Percentiles rank a stretch among this genome's conserved stretches.
These are phyloP conservation scores for Bocquillonia castaneifolia DNA, from an alignment of 441 rosid species.

Conservation along the genomic window DNA sequence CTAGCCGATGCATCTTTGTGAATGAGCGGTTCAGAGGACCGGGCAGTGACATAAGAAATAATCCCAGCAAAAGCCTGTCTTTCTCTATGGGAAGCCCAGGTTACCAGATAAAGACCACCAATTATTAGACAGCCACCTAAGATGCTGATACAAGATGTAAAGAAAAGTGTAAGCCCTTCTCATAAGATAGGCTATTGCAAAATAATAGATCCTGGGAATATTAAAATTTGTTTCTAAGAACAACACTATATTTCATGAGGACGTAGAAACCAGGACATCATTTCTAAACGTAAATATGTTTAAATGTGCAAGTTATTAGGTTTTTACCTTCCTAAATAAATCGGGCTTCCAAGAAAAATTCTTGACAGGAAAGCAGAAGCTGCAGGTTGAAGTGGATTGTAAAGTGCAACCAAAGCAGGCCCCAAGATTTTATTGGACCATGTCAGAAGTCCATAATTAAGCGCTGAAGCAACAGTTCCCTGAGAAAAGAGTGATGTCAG, in stretches of 20 bases:
- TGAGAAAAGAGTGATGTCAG: conserved; percentile 21
- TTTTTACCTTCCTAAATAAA: conserved; percentile 82
- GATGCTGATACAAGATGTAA: conserved; percentile 39
- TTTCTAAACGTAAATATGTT: too few species aligned
- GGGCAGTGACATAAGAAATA: conserved; percentile 29
- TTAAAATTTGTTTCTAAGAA: background rate
- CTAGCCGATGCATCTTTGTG: conserved; percentile 42
- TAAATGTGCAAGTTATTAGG: background rate
- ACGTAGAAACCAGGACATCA: background rate
- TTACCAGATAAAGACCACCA: conserved; percentile 77
- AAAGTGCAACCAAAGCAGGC: conserved; percentile 92
- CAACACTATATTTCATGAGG: background rate
- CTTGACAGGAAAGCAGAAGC: conserved; percentile 80
- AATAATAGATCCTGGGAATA: background rate
- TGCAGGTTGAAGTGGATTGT: conserved; percentile 95
- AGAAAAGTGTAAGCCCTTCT: conserved; percentile 23
- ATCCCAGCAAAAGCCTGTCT: conserved; percentile 31
- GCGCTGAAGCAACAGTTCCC: conserved; percentile 86
- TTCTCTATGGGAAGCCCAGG: conserved; percentile 85
- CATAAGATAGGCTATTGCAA: background rate
- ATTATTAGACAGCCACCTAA: conserved; percentile 83
- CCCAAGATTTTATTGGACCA: conserved; percentile 97
- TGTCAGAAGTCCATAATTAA: conserved; percentile 79
- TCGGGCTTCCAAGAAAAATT: conserved; percentile 84
- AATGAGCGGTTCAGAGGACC: conserved; percentile 44